These are phyloP conservation scores for Globisporangium apiculatum DNA, from an alignment of 352 stramenopile genomes.

Conservation along the genomic window DNA sequence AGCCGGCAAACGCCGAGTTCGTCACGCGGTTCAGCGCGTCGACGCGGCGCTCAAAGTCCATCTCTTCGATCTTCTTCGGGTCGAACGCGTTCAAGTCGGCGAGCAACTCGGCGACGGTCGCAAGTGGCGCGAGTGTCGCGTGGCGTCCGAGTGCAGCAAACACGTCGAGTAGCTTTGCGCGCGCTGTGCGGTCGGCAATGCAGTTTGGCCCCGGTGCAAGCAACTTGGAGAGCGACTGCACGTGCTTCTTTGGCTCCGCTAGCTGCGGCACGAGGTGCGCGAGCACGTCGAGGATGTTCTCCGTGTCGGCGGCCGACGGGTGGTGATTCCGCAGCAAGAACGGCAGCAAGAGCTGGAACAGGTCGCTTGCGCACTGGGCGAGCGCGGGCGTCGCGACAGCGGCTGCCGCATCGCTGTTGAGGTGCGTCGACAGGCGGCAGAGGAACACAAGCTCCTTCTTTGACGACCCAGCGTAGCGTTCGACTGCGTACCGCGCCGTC, in stretches of 20 bases:
- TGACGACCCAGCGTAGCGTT: slow-evolving; percentile 74
- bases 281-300: slow-evolving; percentile 76
- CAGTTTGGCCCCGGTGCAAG: slow-evolving; percentile 72
- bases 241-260: slow-evolving; percentile 61
- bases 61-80: slow-evolving; percentile 71
- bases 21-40: slow-evolving; percentile 69
- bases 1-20: slow-evolving; percentile 47
- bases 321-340: slow-evolving; percentile 83
- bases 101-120: slow-evolving; percentile 38
- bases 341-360: slow-evolving; percentile 82
- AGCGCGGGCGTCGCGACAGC: slow-evolving; percentile 7
- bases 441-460: slow-evolving; percentile 77
- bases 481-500: slow-evolving; percentile 60
- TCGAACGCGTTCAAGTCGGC: slow-evolving; percentile 73
- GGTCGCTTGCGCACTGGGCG: slow-evolving; percentile 41
- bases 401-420: slow-evolving; percentile 16
- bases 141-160: slow-evolving; percentile 61
- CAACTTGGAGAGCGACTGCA: slow-evolving; percentile 67
- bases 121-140: slow-evolving; percentile 21
- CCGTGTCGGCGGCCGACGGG: slow-evolving; percentile 61
- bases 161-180: slow-evolving; percentile 58
- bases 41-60: slow-evolving; percentile 77
- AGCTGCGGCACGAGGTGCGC: slow-evolving; percentile 71
- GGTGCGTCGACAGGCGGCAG: slow-evolving; percentile 63
- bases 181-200: slow-evolving; percentile 48